Evolutionary conservation across 768 basidiomycete genomes (phyloP), one percentile per base, ranked within the genome.

Genomic region (Sarcodon sp.): DNA sequence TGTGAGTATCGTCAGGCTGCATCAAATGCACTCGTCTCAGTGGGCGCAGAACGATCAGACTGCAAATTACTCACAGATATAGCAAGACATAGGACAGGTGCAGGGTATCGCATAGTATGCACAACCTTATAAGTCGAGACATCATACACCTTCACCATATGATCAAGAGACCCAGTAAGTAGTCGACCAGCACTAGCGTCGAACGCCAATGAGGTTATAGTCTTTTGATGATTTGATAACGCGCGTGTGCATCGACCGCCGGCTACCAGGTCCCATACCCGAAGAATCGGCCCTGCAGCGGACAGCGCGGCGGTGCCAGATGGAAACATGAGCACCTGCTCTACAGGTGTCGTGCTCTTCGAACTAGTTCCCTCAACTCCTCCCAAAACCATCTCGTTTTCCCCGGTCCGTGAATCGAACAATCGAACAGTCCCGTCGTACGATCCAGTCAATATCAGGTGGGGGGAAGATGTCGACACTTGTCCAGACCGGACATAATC

Each of bases 141-240:
- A 64, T 98, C 94, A 67, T 98, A 99, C 33, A 97, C 93, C 66
- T 99, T 99, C 50, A 98, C 89, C 86, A 99, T 87, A 55, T 94
- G 92, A 62, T 99, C 96, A 52, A 99, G 69, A 38, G 87, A 80
- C 32, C 91, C 96, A 0, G 89, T 90, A 43, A 99, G 69, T 2
- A 98, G 73, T 35, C 92, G 76, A 54, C 79, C 77, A 27, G 85
- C 80, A 45, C 70, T 74, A 32, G 83, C 59, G 59, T 90, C 83
- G 63, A 93, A 90, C 1, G 89, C 69, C 38, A 96, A 72, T 12
- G 89, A 76, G 0, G 94, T 98, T 48, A 99, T 78, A 3, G 96
- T 92, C 68, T 99, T 99, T 66, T 98, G 94, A 61, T 99, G 96
- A 67, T 98, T 98, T 34, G 91, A 94, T 53, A 98, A 61, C 8